phyloP scores from a whole-genome alignment of 148 eudicot genomes.

The Hydrangea macrophylla region DNA sequence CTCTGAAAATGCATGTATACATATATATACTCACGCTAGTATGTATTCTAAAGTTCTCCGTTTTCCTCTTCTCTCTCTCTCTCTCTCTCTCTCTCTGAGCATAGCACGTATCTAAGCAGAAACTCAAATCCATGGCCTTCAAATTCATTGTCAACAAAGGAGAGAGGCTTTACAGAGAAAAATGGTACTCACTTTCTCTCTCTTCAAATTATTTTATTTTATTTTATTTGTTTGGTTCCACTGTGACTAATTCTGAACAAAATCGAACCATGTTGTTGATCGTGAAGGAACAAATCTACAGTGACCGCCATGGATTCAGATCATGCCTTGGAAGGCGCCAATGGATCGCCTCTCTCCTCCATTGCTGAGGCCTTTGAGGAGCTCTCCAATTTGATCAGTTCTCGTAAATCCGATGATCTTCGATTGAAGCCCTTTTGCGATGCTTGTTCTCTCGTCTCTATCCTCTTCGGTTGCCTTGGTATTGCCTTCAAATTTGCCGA shows the following conservation, averaged over 20 bases:
- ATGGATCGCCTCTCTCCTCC: slow-evolving; percentile 47
- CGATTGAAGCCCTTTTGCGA: slow-evolving; percentile 64
- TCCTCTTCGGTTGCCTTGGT: slow-evolving; percentile 84
- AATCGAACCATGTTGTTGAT: background rate
- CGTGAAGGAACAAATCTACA: background rate
- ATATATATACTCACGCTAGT: no score
- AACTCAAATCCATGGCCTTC: slow-evolving; percentile 14
- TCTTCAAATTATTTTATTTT: background rate
- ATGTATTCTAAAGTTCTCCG: no score
- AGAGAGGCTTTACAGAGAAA: background rate
- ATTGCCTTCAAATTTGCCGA: slow-evolving; percentile 95
- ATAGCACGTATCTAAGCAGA: no score
- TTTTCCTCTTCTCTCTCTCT: no score
- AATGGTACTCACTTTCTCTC: no score
- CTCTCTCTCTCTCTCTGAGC: no score
- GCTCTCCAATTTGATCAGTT: slow-evolving; percentile 34
- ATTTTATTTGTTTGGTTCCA: background rate
- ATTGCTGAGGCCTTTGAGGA: slow-evolving; percentile 80
- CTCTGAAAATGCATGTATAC: background rate
- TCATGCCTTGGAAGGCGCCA: slow-evolving; percentile 3
- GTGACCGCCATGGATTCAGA: slow-evolving; percentile 12
- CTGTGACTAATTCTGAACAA: background rate
- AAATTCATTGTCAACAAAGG: slow-evolving; percentile 11
- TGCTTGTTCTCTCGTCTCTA: slow-evolving; percentile 73
- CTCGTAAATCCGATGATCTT: slow-evolving; percentile 36